phyloP scores from a whole-genome alignment of 2,329 filamentous ascomycete species.

The Alternaria postmessia region DNA sequence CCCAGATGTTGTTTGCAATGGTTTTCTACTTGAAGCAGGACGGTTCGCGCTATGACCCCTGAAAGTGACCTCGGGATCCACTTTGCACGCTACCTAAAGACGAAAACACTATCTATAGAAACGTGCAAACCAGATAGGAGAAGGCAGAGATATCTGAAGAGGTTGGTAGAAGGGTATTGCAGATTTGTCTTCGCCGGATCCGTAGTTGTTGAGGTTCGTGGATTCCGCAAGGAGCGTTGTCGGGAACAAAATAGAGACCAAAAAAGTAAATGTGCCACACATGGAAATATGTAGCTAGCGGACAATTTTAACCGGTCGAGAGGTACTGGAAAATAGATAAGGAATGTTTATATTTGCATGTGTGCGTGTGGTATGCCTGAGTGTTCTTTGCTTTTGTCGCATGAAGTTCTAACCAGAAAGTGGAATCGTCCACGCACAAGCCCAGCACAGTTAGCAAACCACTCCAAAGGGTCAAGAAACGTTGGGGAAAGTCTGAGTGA shows the following conservation, averaged over 20 bases:
- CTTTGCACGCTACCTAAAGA: background rate
- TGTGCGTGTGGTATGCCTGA: background rate
- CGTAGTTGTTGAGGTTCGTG: background rate
- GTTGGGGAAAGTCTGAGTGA: background rate
- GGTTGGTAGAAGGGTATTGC: background rate
- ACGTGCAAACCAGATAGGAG: conserved; percentile 4
- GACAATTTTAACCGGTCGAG: background rate
- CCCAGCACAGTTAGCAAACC: background rate
- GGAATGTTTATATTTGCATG: background rate
- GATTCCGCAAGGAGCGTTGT: background rate
- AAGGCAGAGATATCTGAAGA: background rate
- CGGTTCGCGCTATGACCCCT: background rate
- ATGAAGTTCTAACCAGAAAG: too few species aligned
- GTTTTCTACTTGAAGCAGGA: conserved; percentile 3
- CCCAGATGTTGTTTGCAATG: background rate
- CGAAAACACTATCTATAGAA: background rate
- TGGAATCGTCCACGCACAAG: too few species aligned
- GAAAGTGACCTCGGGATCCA: background rate
- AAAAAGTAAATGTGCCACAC: too few species aligned
- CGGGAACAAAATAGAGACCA: background rate
- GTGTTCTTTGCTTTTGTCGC: background rate
- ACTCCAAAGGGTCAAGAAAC: accelerated
- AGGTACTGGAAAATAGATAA: background rate
- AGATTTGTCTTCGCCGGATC: background rate
- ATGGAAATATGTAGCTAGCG: background rate